A percentile compares a stretch with the other conserved stretches of the same genome.
Evolutionary conservation across 495 filamentous ascomycete species (phyloP).

Genomic region (Daldinia decipiens): DNA sequence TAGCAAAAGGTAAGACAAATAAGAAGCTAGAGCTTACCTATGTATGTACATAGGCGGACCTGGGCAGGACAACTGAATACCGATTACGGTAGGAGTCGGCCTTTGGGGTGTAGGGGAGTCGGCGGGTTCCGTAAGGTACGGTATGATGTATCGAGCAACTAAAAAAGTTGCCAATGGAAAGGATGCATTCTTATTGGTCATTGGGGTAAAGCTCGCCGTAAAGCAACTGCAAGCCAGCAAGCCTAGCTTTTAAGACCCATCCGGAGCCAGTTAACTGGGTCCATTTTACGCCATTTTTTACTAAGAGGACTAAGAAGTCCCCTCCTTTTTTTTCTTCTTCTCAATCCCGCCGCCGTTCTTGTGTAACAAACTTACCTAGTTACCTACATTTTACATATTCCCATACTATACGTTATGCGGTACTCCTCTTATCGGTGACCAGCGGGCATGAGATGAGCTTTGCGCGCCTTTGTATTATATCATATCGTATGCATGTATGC

Average conservation of each 20-base stretch:
- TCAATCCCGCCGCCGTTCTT: slow-evolving; percentile 6
- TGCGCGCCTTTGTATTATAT: no score
- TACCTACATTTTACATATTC: background rate
- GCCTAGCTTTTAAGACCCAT: slow-evolving; percentile 20
- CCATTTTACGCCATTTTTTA: slow-evolving; percentile 15
- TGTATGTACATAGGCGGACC: background rate
- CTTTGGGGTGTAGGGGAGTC: slow-evolving; percentile 28
- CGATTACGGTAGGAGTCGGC: slow-evolving; percentile 40
- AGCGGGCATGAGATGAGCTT: slow-evolving; percentile 11
- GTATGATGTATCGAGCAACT: slow-evolving; percentile 34
- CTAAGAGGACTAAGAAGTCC: slow-evolving; percentile 28
- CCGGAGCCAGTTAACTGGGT: slow-evolving; percentile 34
- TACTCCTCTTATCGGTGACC: slow-evolving; percentile 25
- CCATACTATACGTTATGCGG: no score
- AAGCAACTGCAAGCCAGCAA: background rate
- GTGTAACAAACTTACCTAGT: slow-evolving; percentile 4
- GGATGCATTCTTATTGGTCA: background rate
- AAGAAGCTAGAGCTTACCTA: slow-evolving; percentile 9
- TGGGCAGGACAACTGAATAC: slow-evolving; percentile 13
- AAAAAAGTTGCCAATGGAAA: slow-evolving; percentile 10
- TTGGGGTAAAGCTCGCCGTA: slow-evolving; percentile 27
- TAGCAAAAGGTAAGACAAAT: background rate
- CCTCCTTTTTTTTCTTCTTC: slow-evolving; percentile 20
- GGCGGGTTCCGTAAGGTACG: slow-evolving; percentile 38
- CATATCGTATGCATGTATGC: background rate